Base-by-base conservation (phyloP, 1,284 basidiomycete genomes). In the Rhodofomes roseus region DNA sequence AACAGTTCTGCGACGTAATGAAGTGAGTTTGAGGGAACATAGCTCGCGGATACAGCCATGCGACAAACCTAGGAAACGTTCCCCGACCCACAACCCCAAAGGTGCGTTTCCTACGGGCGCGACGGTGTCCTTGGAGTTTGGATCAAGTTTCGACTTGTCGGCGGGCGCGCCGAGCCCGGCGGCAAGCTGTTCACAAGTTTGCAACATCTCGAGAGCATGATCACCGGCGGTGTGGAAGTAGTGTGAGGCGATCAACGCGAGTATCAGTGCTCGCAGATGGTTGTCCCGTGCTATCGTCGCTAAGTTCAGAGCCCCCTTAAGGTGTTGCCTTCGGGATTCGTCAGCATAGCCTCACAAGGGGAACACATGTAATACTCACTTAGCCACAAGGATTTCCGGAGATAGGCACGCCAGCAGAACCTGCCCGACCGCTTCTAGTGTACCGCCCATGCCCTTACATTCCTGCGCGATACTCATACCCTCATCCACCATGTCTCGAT, bases 81-180 rank as follows among this genome's bases (percentile, higher is more conserved):
- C 82, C 4, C 88, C 89, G 11, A 87, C 82, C 89, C 89, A 91
- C 54, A 89, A 66, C 20, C 87, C 76, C 66, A 90, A 69, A 20
- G 81, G 79, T 4, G 80, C 84, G 61, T 89, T 89, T 11, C 89
- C 89, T 16, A 82, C 66, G 4, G 70, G 62, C 6, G 67, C 64
- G 4, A 25, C 48, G 16, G 58, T 54, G 34, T 44, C 50, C 59
- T 71, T 67, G 66, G 64, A 52, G 59, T 56, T 69, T 50, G 23
- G 51, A 61, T 29, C 40, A 31, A 25, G 11, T 39, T 34, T 23
- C 20, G 37, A 41, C 23, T 71, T 73, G 12, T 61, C 73, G n/a
- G 70, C 64, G 20, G 75, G 74, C 4, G 82, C 84, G n/a, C 89
- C 88, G 54, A 91, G 77, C 6, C 89, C 88, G 2, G 84, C 84